Evolutionary conservation across 352 stramenopile species (phyloP).

Genomic region (Pseudoperonospora humuli): DNA sequence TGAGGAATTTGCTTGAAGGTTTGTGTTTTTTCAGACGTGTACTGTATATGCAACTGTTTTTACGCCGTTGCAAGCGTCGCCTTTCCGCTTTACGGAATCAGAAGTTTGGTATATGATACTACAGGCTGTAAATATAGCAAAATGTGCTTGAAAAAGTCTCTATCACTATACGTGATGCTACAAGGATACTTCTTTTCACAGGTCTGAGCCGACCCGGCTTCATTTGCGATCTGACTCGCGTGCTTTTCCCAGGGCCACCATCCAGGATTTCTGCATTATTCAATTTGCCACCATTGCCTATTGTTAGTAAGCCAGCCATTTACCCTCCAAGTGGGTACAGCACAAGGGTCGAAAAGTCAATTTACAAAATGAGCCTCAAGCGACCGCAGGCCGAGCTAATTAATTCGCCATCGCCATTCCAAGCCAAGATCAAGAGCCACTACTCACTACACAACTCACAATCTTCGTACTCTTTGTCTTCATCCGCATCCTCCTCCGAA

Average conservation of each 20-base stretch:
- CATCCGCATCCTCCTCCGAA: conserved; percentile 3
- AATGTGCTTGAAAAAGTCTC: not conserved
- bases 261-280: conserved; percentile 11
- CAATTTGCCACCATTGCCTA: conserved; percentile 1
- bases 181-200: not conserved
- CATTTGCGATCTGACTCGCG: conserved; percentile 8
- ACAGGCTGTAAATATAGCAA: not conserved
- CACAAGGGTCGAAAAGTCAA: no score
- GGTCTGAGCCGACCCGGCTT: not conserved
- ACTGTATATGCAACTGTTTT: no score
- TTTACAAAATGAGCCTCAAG: conserved; percentile 17
- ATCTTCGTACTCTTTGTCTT: conserved; percentile 7
- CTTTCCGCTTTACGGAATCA: not conserved
- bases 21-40: no score
- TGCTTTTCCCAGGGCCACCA: conserved; percentile 11
- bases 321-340: conserved; percentile 3
- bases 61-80: conserved; percentile 2
- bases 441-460: conserved; percentile 8
- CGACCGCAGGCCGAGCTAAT: conserved; percentile 8
- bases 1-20: no score
- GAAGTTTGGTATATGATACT: not conserved
- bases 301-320: not conserved
- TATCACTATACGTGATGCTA: not conserved
- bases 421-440: conserved; percentile 5
- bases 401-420: conserved; percentile 1